phyloP scores from a whole-genome alignment of 2,329 filamentous ascomycete genomes.

The Penicillium hordei region DNA sequence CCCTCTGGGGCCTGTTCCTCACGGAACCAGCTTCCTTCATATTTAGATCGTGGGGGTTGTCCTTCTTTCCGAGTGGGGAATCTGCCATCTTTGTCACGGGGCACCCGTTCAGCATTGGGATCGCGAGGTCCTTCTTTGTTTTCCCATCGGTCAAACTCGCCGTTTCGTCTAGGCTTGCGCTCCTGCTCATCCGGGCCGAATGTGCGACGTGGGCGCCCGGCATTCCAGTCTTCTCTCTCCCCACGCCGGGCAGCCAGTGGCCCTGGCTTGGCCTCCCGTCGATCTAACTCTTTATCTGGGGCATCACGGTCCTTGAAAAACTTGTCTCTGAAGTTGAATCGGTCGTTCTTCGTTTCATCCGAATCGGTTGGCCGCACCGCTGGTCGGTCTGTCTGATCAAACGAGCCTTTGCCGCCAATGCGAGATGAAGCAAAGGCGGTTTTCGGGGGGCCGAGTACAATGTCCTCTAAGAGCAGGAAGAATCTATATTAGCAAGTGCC shows the following conservation, averaged over 20 bases:
- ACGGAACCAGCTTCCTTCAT: conserved; percentile 74
- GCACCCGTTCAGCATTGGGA: conserved; percentile 47
- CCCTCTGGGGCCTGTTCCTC: conserved; percentile 49
- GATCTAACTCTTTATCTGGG: conserved; percentile 38
- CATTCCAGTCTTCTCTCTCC: conserved; percentile 46
- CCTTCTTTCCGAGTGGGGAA: conserved; percentile 61
- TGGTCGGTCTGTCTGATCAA: conserved; percentile 47
- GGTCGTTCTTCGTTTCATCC: conserved; percentile 58
- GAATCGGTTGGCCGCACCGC: conserved; percentile 53
- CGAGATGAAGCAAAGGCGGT: conserved; percentile 78
- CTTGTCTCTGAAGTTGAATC: conserved; percentile 60
- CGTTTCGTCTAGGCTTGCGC: conserved; percentile 42
- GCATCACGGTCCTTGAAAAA: conserved; percentile 41
- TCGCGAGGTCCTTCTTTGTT: conserved; percentile 54
- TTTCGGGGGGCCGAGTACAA: conserved; percentile 81
- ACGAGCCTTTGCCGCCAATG: conserved; percentile 46
- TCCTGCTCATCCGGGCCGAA: conserved; percentile 46
- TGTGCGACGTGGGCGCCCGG: conserved; percentile 40
- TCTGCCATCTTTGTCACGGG: conserved; percentile 57
- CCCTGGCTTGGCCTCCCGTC: conserved; percentile 38
- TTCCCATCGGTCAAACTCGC: conserved; percentile 46
- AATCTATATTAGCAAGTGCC: conserved; percentile 17
- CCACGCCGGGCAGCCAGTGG: conserved; percentile 37
- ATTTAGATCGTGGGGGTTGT: conserved; percentile 59
- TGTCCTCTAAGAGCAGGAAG: conserved; percentile 62